phyloP scores from a whole-genome alignment of 2,329 filamentous ascomycete genomes.

The Cladobotryum mycophilum region DNA sequence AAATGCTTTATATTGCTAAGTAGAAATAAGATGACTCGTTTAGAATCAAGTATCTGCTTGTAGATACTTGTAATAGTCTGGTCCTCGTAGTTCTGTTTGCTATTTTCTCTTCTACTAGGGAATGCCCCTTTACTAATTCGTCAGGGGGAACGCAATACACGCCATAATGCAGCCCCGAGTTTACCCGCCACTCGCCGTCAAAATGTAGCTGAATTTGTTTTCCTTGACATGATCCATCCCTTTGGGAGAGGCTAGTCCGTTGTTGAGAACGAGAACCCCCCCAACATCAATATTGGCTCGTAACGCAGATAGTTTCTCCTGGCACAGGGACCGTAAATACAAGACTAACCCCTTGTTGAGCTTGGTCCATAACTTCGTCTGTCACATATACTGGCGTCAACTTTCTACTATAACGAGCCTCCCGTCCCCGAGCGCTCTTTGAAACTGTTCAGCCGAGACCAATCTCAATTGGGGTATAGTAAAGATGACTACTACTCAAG shows the following conservation, averaged over 20 bases:
- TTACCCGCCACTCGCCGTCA: slow-evolving; percentile 72
- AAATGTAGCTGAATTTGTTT: slow-evolving; percentile 69
- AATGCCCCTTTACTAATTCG: background rate
- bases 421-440: slow-evolving; percentile 48
- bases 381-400: slow-evolving; percentile 68
- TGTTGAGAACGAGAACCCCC: slow-evolving; percentile 66
- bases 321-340: slow-evolving; percentile 75
- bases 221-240: slow-evolving; percentile 51
- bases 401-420: slow-evolving; percentile 55
- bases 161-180: slow-evolving; percentile 89
- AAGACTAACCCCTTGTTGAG: slow-evolving; percentile 54
- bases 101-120: slow-evolving; percentile 2
- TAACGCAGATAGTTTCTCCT: slow-evolving; percentile 57
- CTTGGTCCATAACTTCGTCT: slow-evolving; percentile 53
- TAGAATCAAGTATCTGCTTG: slow-evolving; percentile 69
- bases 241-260: slow-evolving; percentile 64
- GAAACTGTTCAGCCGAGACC: slow-evolving; percentile 50
- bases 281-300: slow-evolving; percentile 63
- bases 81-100: background rate
- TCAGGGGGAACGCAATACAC: slow-evolving; percentile 34
- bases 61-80: slow-evolving; percentile 83
- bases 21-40: slow-evolving; percentile 70
- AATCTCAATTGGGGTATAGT: slow-evolving; percentile 49
- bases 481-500: slow-evolving; percentile 14
- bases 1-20: slow-evolving; percentile 66